phyloP scores from a whole-genome alignment of 2,329 filamentous ascomycete genomes.

The Beauveria sp. region DNA sequence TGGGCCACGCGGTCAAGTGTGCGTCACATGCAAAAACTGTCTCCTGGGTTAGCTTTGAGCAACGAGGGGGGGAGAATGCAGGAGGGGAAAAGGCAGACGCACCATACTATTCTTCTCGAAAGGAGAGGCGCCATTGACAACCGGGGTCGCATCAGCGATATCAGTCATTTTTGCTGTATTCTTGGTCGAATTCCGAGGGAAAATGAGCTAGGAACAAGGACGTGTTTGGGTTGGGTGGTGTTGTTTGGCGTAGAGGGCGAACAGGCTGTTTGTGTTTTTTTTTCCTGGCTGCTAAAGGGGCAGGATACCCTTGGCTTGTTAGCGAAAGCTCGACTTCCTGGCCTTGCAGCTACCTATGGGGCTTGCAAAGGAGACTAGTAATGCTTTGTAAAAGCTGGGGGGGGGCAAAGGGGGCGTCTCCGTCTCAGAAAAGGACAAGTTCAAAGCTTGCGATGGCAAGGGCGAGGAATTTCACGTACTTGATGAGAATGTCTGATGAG shows the following conservation, averaged over 20 bases:
- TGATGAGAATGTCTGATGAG: not conserved
- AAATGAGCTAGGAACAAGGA: not conserved
- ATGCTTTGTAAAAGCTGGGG: not conserved
- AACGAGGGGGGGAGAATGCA: not conserved
- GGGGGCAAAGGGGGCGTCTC: not conserved
- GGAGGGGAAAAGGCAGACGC: slow-evolving; percentile 21
- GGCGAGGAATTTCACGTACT: not conserved
- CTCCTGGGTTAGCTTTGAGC: slow-evolving; percentile 8
- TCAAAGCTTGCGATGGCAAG: not conserved
- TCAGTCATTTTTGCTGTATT: slow-evolving; percentile 31
- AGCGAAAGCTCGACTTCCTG: slow-evolving; percentile 2
- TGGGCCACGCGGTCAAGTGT: slow-evolving; percentile 6
- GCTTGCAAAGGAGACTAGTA: not conserved
- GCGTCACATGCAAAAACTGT: slow-evolving; percentile 14
- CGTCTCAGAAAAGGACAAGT: not conserved
- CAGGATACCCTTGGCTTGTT: slow-evolving; percentile 10
- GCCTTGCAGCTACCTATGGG: not conserved
- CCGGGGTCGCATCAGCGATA: slow-evolving; percentile 28
- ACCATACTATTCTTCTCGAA: slow-evolving; percentile 47
- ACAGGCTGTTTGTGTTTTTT: slow-evolving; percentile 4
- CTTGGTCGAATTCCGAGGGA: slow-evolving; percentile 5
- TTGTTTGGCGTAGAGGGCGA: slow-evolving; percentile 4
- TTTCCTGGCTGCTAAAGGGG: slow-evolving; percentile 6
- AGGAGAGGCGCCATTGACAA: slow-evolving; percentile 40
- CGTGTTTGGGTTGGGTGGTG: not conserved